These are phyloP conservation scores for Candida railenensis DNA, from an alignment of 805 yeast genomes.

Conservation along the genomic window DNA sequence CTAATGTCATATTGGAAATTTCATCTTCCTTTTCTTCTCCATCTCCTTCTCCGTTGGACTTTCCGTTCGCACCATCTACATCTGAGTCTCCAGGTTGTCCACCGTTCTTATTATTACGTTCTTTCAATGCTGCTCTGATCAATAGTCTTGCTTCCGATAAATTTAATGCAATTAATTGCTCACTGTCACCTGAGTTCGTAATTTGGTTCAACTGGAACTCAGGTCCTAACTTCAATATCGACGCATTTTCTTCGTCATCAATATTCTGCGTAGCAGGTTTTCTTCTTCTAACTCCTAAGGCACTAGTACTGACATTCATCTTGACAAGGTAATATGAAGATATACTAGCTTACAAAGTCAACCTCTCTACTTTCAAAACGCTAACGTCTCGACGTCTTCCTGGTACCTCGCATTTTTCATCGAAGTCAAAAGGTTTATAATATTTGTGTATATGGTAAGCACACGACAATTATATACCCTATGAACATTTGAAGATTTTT, in stretches of 20 bases:
- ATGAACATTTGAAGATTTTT: too few relatives aligned
- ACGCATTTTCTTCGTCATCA: conserved; percentile 91
- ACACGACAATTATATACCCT: too few relatives aligned
- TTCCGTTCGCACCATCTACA: conserved; percentile 9
- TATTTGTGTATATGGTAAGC: too few relatives aligned
- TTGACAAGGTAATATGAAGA: background rate
- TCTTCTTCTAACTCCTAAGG: conserved; percentile 82
- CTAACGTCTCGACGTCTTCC: background rate
- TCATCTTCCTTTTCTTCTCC: conserved; percentile 44
- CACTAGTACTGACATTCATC: conserved; percentile 89
- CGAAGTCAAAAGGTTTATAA: too few relatives aligned
- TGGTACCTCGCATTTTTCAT: background rate
- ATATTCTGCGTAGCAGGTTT: conserved; percentile 53
- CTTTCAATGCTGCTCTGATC: conserved; percentile 85
- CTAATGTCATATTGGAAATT: conserved; percentile 47
- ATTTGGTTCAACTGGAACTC: conserved; percentile 83
- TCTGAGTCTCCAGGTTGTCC: conserved; percentile 27
- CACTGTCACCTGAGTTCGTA: conserved; percentile 76
- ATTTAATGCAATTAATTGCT: conserved; percentile 79
- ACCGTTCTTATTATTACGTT: conserved; percentile 44
- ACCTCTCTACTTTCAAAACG: background rate
- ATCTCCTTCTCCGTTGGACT: conserved; percentile 26
- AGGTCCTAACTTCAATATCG: conserved; percentile 83
- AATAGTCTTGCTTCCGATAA: conserved; percentile 86
- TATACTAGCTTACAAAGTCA: background rate